phyloP scores from a whole-genome alignment of 768 basidiomycete species.

The Symmetrospora coprosmae region DNA sequence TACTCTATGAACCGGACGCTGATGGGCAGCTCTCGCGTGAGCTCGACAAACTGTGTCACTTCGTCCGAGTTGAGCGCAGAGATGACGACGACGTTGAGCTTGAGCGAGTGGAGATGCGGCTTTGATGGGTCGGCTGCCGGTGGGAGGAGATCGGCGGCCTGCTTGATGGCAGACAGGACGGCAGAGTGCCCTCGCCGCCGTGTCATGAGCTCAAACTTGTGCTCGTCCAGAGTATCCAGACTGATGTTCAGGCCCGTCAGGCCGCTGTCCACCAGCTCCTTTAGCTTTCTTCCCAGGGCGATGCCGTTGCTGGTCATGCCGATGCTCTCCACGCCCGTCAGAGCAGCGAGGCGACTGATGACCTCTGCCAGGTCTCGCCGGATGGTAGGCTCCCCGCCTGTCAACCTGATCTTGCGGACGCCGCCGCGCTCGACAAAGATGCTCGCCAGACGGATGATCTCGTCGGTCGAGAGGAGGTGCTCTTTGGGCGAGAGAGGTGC shows the following conservation, averaged over 20 bases:
- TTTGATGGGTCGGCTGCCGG: too few relatives aligned
- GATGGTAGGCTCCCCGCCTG: conserved; percentile 76
- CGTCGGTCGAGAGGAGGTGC: conserved; percentile 59
- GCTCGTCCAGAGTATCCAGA: conserved; percentile 68
- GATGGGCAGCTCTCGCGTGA: conserved; percentile 52
- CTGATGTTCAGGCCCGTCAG: conserved; percentile 58
- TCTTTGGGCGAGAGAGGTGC: conserved; percentile 56
- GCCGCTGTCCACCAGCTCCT: conserved; percentile 52
- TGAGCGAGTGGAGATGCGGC: conserved; percentile 40
- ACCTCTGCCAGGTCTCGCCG: conserved; percentile 59
- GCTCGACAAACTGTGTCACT: conserved; percentile 59
- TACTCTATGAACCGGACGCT: conserved; percentile 81
- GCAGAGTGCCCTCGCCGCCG: conserved; percentile 58
- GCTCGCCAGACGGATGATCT: conserved; percentile 56
- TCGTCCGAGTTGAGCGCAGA: conserved; percentile 70
- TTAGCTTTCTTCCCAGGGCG: conserved; percentile 57
- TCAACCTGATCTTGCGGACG: conserved; percentile 72
- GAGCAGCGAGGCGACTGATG: conserved; percentile 53
- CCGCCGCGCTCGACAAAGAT: conserved; percentile 70
- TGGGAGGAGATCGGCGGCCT: conserved; percentile 47
- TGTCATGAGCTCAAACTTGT: conserved; percentile 78
- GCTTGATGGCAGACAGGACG: conserved; percentile 53
- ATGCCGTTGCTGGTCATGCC: conserved; percentile 79
- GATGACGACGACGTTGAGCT: conserved; percentile 72
- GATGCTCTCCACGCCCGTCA: conserved; percentile 54